Conservation (phyloP, 78 protist species). For the Carpediemonas membranifera region DNA sequence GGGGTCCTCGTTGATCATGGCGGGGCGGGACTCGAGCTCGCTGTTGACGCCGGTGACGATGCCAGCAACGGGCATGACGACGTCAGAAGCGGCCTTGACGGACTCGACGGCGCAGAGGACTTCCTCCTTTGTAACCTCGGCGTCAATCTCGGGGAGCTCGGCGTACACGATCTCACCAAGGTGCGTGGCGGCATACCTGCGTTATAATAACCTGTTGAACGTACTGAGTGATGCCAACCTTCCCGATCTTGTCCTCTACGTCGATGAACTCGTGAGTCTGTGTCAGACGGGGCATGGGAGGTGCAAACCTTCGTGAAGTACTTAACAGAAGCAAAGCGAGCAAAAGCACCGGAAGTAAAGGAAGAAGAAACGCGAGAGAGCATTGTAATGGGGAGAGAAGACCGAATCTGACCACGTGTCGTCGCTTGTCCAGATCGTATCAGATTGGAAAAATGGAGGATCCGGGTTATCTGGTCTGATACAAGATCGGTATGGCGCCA, state of each 20-base stretch:
- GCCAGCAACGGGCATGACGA: conserved; percentile 19
- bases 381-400: no score
- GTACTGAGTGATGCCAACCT: conserved; percentile 15
- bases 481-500: no score
- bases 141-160: conserved; percentile 20
- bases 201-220: no score
- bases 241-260: background rate
- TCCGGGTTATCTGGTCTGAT: no score
- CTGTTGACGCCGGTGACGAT: conserved; percentile 9
- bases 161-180: conserved; percentile 33
- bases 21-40: conserved; percentile 1
- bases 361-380: no score
- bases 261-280: conserved; percentile 7
- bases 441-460: no score
- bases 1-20: conserved; percentile 1
- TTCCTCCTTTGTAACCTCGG: background rate
- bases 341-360: no score
- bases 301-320: no score
- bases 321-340: no score
- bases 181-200: conserved; percentile 11
- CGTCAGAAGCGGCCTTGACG: conserved; percentile 24
- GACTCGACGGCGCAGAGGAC: conserved; percentile 15
- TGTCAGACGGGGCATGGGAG: no score
- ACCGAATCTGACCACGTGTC: no score
- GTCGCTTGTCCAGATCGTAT: no score